Evolutionary conservation across 176 grass and related monocot genomes (phyloP).

Genomic region (Musa schizocarpa): DNA sequence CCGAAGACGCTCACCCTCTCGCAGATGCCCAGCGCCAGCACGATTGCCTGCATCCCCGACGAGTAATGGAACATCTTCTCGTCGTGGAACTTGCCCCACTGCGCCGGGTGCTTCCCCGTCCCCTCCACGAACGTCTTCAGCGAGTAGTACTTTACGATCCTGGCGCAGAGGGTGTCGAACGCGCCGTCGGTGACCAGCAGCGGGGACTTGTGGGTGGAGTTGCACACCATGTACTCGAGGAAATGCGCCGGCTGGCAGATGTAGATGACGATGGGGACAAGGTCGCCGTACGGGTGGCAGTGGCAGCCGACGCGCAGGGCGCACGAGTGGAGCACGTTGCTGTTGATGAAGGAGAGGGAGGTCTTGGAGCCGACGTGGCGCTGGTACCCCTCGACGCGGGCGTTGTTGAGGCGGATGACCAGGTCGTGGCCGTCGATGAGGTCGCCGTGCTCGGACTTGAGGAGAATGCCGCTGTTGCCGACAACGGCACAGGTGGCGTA

Average conservation of each 20-base stretch:
- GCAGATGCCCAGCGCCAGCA: constrained; percentile 4
- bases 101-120: background rate
- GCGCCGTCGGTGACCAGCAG: background rate
- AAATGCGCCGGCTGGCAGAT: constrained; percentile 8
- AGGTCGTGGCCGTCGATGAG: background rate
- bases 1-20: constrained; percentile 1
- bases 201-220: background rate
- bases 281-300: background rate
- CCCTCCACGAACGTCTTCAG: constrained; percentile 3
- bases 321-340: background rate
- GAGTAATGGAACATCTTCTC: constrained; percentile 3
- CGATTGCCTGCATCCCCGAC: background rate
- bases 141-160: constrained; percentile 4
- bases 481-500: constrained; percentile 1
- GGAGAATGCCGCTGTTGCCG: constrained; percentile 5
- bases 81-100: background rate
- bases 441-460: background rate
- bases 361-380: constrained; percentile 1
- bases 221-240: constrained; percentile 5
- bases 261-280: background rate
- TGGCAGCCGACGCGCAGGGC: background rate
- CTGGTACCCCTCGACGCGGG: background rate
- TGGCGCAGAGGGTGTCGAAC: background rate
- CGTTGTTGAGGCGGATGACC: background rate
- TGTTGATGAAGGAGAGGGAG: constrained; percentile 1